Percentiles rank a stretch among this genome's conserved stretches.
Conservation (phyloP, 2,329 filamentous ascomycete genomes). For the Neobulgaria alba region DNA sequence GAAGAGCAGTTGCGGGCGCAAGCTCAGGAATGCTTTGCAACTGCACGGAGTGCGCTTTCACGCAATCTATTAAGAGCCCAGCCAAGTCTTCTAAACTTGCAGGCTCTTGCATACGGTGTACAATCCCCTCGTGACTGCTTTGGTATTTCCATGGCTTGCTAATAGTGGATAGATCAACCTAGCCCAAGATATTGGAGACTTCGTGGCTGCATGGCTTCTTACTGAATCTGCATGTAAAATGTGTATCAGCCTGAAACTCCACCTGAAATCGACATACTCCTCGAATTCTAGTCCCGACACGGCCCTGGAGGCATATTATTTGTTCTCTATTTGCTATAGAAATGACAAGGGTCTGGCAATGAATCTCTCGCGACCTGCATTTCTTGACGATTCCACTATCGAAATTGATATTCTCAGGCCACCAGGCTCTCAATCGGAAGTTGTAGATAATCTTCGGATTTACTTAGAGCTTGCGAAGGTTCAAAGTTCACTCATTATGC, state of each 20-base stretch:
- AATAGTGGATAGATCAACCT: conserved; percentile 7
- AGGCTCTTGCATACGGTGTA: conserved; percentile 9
- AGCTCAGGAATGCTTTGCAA: conserved; percentile 4
- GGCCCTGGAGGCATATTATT: conserved; percentile 8
- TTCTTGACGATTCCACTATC: conserved; percentile 5
- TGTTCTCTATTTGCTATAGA: conserved; percentile 8
- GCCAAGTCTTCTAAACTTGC: conserved; percentile 7
- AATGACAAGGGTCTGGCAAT: conserved; percentile 13
- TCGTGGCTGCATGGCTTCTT: conserved; percentile 6
- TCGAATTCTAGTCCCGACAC: neutral
- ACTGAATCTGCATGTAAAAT: conserved; percentile 5
- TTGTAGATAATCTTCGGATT: conserved; percentile 8
- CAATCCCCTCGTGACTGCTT: no score
- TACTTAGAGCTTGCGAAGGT: conserved; percentile 8
- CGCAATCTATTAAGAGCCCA: neutral
- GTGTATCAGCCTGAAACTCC: conserved; percentile 6
- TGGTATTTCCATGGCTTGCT: no score
- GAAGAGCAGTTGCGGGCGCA: conserved; percentile 5
- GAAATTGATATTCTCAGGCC: conserved; percentile 6
- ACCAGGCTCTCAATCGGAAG: neutral
- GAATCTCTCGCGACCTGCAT: conserved; percentile 8
- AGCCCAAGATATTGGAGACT: conserved; percentile 11
- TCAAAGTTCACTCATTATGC: conserved; percentile 4
- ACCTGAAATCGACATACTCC: neutral
- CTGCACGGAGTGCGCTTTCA: neutral